Evolutionary conservation across 495 filamentous ascomycete species (phyloP), one percentile per base, ranked within the genome.

Genomic region (Penicillium atrosanguineum): DNA sequence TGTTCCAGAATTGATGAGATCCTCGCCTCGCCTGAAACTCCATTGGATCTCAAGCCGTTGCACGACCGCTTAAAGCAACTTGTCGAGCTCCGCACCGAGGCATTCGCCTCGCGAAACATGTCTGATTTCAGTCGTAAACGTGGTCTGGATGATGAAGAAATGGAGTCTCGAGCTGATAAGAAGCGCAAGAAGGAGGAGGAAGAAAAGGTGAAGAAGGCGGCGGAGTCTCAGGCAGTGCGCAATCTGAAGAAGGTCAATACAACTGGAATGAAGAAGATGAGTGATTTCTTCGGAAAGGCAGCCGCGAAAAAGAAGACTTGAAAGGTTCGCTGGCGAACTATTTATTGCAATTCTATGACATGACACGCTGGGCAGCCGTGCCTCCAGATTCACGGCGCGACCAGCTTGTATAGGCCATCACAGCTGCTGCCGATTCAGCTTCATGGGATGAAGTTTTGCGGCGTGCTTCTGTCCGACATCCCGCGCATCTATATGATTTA

Each of bases 181-280:
- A 86, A 87, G 58, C 79, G 81, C 31, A 83, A 83, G 61, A 81
- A 77, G 60, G 84, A 90, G 19, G 85, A 88, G 36, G 88, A 91
- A 64, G 90, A 93, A 69, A 87, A 84, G 72, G 81, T 82, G 48
- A 84, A 83, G 58, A 90, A 90, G 68, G 79, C 79, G 7, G 76
- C 77, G 14, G 81, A 89, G 71, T 93, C 87, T 57, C 76, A 82
- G 18, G 91, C 81, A 0, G 83, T 96, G 1, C 84, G 80, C 60
- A 79, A 92, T 37, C 63, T 99, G 61, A 87, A 86, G 67, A 97
- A 97, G 74, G 93, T 89, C 14, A 87, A 96, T 66, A 90, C 85
- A 0, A 82, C 63, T 15, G 95, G 94, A 23, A 99, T 99, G 94
- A 90, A 88, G 79, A 97, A 96, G 78, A 82, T 98, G 84, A 96